These are phyloP conservation scores for Rhizophagus clarus DNA, from an alignment of 192 early-diverging fungal species.

Conservation along the genomic window DNA sequence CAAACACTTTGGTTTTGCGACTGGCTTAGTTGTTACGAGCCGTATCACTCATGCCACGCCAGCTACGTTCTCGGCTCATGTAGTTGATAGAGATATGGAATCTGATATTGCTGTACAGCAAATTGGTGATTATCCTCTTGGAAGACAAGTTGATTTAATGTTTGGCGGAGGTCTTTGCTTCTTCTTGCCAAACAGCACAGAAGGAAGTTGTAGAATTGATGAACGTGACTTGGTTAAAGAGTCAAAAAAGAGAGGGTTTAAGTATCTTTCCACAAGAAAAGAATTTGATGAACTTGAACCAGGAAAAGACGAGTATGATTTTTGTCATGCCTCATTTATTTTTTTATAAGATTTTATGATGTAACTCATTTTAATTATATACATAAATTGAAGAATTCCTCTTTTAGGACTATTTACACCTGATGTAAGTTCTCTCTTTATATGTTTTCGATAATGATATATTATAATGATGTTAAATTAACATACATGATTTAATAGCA, in stretches of 20 bases:
- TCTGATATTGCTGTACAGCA: slow-evolving; percentile 87
- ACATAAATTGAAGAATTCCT: slow-evolving; percentile 53
- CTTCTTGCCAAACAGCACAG: slow-evolving; percentile 72
- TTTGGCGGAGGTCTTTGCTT: slow-evolving; percentile 92
- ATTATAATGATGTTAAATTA: background rate
- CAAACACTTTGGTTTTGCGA: slow-evolving; percentile 77
- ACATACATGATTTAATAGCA: slow-evolving; percentile 51
- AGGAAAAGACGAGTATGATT: background rate
- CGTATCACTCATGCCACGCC: slow-evolving; percentile 95
- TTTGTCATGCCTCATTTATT: background rate
- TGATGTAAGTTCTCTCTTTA: slow-evolving; percentile 44
- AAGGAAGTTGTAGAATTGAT: slow-evolving; percentile 78
- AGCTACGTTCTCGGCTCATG: slow-evolving; percentile 81
- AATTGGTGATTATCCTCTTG: slow-evolving; percentile 88
- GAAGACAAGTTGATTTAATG: slow-evolving; percentile 82
- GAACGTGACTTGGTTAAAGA: slow-evolving; percentile 66
- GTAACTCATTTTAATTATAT: background rate
- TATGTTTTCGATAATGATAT: background rate
- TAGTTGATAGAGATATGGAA: slow-evolving; percentile 76
- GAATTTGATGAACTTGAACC: slow-evolving; percentile 64
- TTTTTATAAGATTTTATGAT: slow-evolving; percentile 20
- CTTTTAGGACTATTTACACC: slow-evolving; percentile 76
- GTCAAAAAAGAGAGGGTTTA: slow-evolving; percentile 63
- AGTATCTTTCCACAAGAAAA: slow-evolving; percentile 48
- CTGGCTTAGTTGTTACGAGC: slow-evolving; percentile 93